A percentile compares a stretch with the other conserved stretches of the same genome.
These are phyloP conservation scores for Zygosaccharomyces pseudobailii DNA, from an alignment of 1,139 yeast genomes.

Conservation along the genomic window DNA sequence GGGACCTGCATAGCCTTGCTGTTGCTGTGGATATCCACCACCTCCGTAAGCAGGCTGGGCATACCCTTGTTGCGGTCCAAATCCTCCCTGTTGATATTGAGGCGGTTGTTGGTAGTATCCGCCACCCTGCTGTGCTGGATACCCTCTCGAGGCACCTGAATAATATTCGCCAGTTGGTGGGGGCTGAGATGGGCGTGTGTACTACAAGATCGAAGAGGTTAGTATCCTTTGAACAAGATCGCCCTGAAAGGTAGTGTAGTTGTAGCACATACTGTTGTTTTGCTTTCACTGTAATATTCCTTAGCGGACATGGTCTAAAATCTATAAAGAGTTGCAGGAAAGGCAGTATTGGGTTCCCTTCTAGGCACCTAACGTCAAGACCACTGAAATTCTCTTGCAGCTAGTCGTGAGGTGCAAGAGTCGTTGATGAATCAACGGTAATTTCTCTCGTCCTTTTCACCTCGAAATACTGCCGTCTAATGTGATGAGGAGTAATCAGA, in stretches of 20 bases:
- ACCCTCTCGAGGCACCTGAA: slow-evolving; percentile 5
- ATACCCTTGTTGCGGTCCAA: slow-evolving; percentile 10
- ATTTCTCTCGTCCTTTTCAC: not conserved
- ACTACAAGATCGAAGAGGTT: slow-evolving; percentile 4
- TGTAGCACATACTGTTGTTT: slow-evolving; percentile 21
- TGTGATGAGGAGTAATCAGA: not conserved
- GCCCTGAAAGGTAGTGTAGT: not conserved
- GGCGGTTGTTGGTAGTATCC: slow-evolving; percentile 8
- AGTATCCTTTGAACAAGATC: not conserved
- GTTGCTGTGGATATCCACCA: slow-evolving; percentile 37
- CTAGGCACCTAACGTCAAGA: not conserved
- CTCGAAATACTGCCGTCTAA: not conserved
- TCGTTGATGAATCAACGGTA: not conserved
- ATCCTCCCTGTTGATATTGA: slow-evolving; percentile 13
- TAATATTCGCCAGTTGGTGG: slow-evolving; percentile 11
- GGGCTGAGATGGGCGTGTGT: slow-evolving; percentile 11
- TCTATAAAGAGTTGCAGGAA: not conserved
- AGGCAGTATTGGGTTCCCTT: not conserved
- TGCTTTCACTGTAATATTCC: slow-evolving; percentile 26
- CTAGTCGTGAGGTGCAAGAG: not conserved
- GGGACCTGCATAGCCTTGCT: slow-evolving; percentile 41
- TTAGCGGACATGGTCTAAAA: slow-evolving; percentile 25
- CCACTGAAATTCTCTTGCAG: not conserved
- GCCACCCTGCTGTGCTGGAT: slow-evolving; percentile 10
- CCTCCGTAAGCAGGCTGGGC: slow-evolving; percentile 35